Conservation (phyloP, 257 asterid species). For the Cordia subcordata region DNA sequence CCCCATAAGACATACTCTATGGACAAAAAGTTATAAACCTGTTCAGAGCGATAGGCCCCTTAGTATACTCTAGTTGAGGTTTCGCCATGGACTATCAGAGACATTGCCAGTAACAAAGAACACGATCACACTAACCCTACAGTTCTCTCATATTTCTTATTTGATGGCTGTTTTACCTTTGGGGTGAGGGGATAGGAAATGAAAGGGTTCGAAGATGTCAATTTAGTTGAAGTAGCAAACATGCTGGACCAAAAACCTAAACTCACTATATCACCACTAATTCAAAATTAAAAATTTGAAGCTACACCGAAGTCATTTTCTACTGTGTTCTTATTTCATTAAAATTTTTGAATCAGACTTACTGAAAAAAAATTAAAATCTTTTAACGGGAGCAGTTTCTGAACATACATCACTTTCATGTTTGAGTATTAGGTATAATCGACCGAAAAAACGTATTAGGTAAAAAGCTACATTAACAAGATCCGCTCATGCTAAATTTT, state of each 20-base stretch:
- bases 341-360: too few species aligned
- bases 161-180: not conserved
- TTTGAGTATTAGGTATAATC: not conserved
- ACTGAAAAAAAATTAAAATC: too few species aligned
- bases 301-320: too few species aligned
- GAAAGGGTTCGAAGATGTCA: not conserved
- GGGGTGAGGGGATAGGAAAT: not conserved
- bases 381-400: not conserved
- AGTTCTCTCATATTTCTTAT: not conserved
- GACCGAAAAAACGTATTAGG: too few species aligned
- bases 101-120: not conserved
- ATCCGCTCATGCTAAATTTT: not conserved
- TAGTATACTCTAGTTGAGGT: not conserved
- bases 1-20: not conserved
- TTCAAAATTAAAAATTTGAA: too few species aligned
- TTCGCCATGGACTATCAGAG: not conserved
- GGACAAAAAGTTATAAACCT: not conserved
- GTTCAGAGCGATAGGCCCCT: not conserved
- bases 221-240: not conserved
- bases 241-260: not conserved
- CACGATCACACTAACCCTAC: not conserved
- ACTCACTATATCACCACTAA: not conserved
- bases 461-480: not conserved
- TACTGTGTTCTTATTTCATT: not conserved
- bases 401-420: not conserved